Base-by-base conservation (phyloP, 495 filamentous ascomycete species). In the Aspergillus funiculosus region DNA sequence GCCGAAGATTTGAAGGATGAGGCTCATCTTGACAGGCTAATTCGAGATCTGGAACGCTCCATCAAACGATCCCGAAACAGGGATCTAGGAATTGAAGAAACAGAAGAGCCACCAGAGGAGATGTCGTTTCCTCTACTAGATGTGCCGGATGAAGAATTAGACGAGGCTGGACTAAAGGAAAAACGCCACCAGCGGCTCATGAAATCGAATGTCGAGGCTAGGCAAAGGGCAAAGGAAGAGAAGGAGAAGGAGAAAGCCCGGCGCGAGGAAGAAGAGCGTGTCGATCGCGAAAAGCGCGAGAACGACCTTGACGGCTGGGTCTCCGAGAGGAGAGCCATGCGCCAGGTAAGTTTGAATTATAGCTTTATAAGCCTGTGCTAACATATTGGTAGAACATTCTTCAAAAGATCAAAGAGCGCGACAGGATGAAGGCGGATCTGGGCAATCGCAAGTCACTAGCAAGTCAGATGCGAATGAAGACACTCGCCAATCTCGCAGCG, bases 381-480 rank as follows among this genome's bases (percentile, higher is more conserved):
- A 59, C 37, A 20, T 9, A 2, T n/a, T 10, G 10, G 6, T 41
- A 79, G 69, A 57, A 69, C 22, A 71, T 89, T 9, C 67, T 98
- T 1, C 78, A 85, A 60, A 86, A 77, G 58, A 91, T 97, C 64
- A 94, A 94, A 62, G 94, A 97, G 46, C 82, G 91, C 21, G 87
- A 95, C 48, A 77, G 92, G 17, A 75, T 96, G 41, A 95, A 92
- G 63, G 84, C 85, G 1, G 92, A 98, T 55, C 75, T 96, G 0
- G 88, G 89, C 19, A 95, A 97, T 61, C 85, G 92, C 49, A 98
- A 98, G 61, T 95, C 89, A 1, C 78, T 96, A 8, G 94, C 94
- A 8, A 88, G 81, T 43, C 92, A 96, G 56, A 89, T 92, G 71
- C 86, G 92, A 21, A 98, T 98, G 92, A 96, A 97, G 67, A 88